Evolutionary conservation across 2,329 filamentous ascomycete species (phyloP), one percentile per base, ranked within the genome.

Genomic region (Fonsecaea multimorphosa): DNA sequence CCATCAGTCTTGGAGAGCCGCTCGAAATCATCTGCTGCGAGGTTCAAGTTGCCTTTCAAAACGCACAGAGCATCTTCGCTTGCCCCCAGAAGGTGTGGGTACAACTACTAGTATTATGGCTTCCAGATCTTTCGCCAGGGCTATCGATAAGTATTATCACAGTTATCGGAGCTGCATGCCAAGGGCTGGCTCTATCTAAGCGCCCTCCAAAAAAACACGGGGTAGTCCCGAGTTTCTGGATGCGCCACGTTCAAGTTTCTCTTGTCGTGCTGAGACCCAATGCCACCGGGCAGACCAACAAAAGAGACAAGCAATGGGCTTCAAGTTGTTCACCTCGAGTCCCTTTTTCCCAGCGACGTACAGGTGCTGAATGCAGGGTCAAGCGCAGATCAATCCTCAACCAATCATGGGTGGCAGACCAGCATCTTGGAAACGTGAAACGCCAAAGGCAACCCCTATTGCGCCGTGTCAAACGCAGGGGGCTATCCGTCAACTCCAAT

Each of bases 401-500:
- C 62, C 54, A 64, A 64, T 64, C 49, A 29, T 29, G 19, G 27
- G n/a, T 9, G n/a, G 34, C 29, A 46, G 58, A 34, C 38, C 53
- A 29, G 31, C 36, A 54, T 24, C 24, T 55, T 46, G 51, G 56
- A 40, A 49, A 59, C 58, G 32, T 65, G 63, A 65, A 61, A 65
- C 63, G 40, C 32, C 11, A 34, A 61, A 22, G 16, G 51, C 5
- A 32, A 32, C 51, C 27, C 51, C 51, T 54, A 34, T 32, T 46
- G 58, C 29, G 34, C 32, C 49, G 32, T 22, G 29, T 55, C 32
- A 54, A 31, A 36, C 58, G 51, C 31, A 52, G 49, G 49, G 40
- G 44, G 49, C 16, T 36, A 44, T 24, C 24, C 19, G 31, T 32
- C 49, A 61, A 54, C 38, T 60, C 67, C 67, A 69, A 66, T 67